These are phyloP conservation scores for Candida insectalens DNA, from an alignment of 805 yeast species.

Conservation along the genomic window DNA sequence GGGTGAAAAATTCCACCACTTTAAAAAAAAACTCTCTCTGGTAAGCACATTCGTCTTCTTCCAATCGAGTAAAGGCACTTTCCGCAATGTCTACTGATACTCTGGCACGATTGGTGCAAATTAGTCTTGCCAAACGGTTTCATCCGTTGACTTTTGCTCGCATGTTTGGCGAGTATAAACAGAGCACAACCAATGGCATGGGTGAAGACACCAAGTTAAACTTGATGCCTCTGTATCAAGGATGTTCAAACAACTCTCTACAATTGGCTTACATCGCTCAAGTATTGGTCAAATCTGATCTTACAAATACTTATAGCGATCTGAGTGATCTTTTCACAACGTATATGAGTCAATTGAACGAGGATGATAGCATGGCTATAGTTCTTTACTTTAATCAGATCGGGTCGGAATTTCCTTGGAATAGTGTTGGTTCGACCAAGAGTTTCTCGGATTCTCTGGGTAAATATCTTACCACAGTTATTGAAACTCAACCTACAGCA, in stretches of 20 bases:
- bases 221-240: conserved; percentile 11
- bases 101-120: conserved; percentile 12
- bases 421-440: conserved; percentile 6
- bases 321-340: conserved; percentile 12
- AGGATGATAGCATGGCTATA: conserved; percentile 15
- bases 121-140: conserved; percentile 14
- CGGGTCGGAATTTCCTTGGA: conserved; percentile 16
- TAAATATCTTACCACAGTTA: conserved; percentile 6
- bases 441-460: conserved; percentile 11
- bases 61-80: too few species aligned
- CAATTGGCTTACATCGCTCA: conserved; percentile 22
- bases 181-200: conserved; percentile 7
- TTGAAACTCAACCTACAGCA: conserved; percentile 2
- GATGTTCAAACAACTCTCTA: conserved; percentile 9
- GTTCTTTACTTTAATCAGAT: conserved; percentile 20
- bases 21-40: too few species aligned
- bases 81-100: too few species aligned
- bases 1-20: too few species aligned
- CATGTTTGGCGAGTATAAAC: conserved; percentile 19
- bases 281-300: conserved; percentile 17
- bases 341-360: conserved; percentile 7
- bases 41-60: conserved; percentile 6
- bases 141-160: conserved; percentile 18
- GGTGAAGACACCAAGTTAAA: conserved; percentile 7
- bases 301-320: conserved; percentile 16